Base-by-base conservation (phyloP, 805 yeast genomes). In the Nakazawaea sp. region DNA sequence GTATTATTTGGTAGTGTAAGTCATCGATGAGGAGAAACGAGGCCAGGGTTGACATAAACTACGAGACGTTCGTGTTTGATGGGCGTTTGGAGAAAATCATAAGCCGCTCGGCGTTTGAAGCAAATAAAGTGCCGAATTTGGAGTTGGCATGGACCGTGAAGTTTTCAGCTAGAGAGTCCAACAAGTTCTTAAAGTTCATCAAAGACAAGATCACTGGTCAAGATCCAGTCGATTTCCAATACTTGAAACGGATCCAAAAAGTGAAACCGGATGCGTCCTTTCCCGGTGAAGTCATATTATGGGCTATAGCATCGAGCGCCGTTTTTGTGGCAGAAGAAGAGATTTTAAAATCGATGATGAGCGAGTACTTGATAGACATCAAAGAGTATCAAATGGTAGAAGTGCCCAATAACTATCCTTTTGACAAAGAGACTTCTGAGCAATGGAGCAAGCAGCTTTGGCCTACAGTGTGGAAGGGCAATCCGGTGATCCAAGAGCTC, bases 391-490 rank as follows among this genome's bases (percentile, higher is more conserved):
- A 18, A 5, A 16, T 28, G 7, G 42, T 51, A 2, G 40, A 57
- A 4, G 73, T 85, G 1, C 92, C 97, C 0, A 49, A 49, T 18
- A 66, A 65, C 39, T 69, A 72, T n/a, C 95, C 97, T 0, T 64
- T 70, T 4, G 76, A 86, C 3, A 83, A 80, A 46, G 87, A 80
- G n/a, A 55, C 75, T 12, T 70, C 81, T 17, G 41, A 57, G 1
- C 61, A 64, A 29, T 89, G 96, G 96, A 71, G 88, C 2, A 39
- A 56, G 4, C 46, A 61, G 13, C 72, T 70, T 45, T 90, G 97
- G 98, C 97, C 97, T 0, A 60, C 86, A 37, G 68, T 86, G 27
- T 92, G 97, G 97, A 79, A 88, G 47, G 97, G 97, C 0, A 87
- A 89, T 51, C 94, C 95, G 0, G 67, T 78, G 46, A 76, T 78